These are phyloP conservation scores for Fonsecaea multimorphosa DNA, from an alignment of 2,329 filamentous ascomycete genomes.

Conservation along the genomic window DNA sequence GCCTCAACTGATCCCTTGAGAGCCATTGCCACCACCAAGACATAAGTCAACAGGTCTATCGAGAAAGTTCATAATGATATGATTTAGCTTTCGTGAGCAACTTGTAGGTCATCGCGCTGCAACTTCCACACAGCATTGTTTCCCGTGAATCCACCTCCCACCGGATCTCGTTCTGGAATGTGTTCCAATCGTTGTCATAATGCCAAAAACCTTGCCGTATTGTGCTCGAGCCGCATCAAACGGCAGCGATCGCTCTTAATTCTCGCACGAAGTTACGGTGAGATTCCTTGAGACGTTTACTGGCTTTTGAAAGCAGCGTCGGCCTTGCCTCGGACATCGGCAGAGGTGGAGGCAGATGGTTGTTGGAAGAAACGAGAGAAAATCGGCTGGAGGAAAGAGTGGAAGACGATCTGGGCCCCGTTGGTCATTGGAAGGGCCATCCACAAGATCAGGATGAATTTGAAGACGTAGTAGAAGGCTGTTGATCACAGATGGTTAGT, in stretches of 20 bases:
- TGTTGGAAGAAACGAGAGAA: slow-evolving; percentile 87
- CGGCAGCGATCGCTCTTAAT: slow-evolving; percentile 28
- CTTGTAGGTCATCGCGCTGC: slow-evolving; percentile 30
- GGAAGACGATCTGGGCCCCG: slow-evolving; percentile 95
- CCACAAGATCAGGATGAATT: slow-evolving; percentile 97
- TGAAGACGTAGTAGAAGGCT: slow-evolving; percentile 99
- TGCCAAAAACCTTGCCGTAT: slow-evolving; percentile 15
- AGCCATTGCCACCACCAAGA: slow-evolving; percentile 11
- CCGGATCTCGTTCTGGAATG: neutral
- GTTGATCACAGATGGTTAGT: slow-evolving; percentile 75
- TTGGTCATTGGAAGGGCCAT: slow-evolving; percentile 96
- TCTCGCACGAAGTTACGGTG: slow-evolving; percentile 28
- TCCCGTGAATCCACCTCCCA: neutral
- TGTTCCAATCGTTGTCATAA: slow-evolving; percentile 10
- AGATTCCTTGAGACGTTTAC: slow-evolving; percentile 48
- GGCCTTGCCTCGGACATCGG: slow-evolving; percentile 87
- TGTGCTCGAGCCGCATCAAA: slow-evolving; percentile 28
- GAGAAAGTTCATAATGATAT: slow-evolving; percentile 27
- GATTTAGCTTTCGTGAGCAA: slow-evolving; percentile 12
- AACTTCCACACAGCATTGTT: neutral
- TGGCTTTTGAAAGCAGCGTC: slow-evolving; percentile 69
- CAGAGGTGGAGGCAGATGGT: slow-evolving; percentile 71
- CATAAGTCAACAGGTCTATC: slow-evolving; percentile 30
- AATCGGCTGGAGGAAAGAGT: slow-evolving; percentile 89
- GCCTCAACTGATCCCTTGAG: slow-evolving; percentile 2